Evolutionary conservation across 1,139 yeast genomes (phyloP).

Genomic region (Saccharomyces pastorianus): DNA sequence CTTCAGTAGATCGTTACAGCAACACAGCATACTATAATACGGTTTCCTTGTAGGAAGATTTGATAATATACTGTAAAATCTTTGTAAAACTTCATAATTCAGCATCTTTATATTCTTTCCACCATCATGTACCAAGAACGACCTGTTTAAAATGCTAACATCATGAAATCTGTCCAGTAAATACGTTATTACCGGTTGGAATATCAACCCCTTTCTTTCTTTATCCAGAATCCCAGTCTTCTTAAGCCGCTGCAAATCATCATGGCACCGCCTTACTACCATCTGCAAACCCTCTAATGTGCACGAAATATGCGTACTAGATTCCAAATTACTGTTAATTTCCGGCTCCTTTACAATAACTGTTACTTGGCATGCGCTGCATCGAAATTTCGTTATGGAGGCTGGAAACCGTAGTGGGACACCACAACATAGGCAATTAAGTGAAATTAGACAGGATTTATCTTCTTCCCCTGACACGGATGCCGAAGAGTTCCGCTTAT

Average conservation of each 20-base stretch:
- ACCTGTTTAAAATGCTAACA: slow-evolving; percentile 38
- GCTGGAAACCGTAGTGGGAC: slow-evolving; percentile 45
- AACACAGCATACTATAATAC: slow-evolving; percentile 44
- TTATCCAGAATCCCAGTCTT: slow-evolving; percentile 4
- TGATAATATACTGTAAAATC: slow-evolving; percentile 38
- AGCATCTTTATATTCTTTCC: slow-evolving; percentile 27
- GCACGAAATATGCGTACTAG: not conserved
- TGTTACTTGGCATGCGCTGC: slow-evolving; percentile 49
- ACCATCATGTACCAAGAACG: slow-evolving; percentile 35
- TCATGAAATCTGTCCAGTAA: slow-evolving; percentile 39
- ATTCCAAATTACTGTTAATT: not conserved
- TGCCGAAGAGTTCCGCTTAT: not conserved
- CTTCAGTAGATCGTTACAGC: slow-evolving; percentile 42
- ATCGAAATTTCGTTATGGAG: slow-evolving; percentile 42
- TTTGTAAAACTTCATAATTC: slow-evolving; percentile 39
- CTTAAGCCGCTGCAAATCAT: slow-evolving; percentile 6
- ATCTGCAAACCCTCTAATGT: slow-evolving; percentile 7
- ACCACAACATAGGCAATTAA: slow-evolving; percentile 47
- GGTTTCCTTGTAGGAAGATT: slow-evolving; percentile 55
- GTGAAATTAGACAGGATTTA: not conserved
- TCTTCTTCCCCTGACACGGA: not conserved
- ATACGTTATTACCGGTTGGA: slow-evolving; percentile 44
- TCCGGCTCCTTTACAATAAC: slow-evolving; percentile 3
- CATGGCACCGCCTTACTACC: slow-evolving; percentile 8
- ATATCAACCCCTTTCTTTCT: slow-evolving; percentile 33